phyloP scores from a whole-genome alignment of 106 monocot genomes.

The Dendrobium chrysotoxum region DNA sequence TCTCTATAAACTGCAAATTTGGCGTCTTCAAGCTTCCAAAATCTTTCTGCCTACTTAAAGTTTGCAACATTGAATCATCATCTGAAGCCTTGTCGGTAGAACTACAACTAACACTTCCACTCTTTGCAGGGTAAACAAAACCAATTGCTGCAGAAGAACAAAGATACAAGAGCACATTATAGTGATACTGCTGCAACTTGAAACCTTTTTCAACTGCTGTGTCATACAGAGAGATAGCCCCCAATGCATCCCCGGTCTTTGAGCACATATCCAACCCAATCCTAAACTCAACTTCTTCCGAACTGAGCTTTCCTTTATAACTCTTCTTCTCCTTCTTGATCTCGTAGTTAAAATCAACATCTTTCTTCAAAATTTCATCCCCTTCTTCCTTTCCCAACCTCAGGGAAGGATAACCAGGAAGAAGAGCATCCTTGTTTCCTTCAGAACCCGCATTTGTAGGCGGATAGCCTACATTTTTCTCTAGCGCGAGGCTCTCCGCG shows the following conservation, averaged over 20 bases:
- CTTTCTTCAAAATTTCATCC: background rate
- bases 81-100: too few species aligned
- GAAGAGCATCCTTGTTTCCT: background rate
- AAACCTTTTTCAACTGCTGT: constrained; percentile 25
- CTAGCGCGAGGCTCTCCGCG: constrained; percentile 2
- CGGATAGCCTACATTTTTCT: background rate
- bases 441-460: too few species aligned
- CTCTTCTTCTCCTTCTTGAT: constrained; percentile 14
- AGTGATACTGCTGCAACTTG: constrained; percentile 55
- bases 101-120: constrained; percentile 23
- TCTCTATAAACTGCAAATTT: background rate
- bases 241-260: constrained; percentile 42
- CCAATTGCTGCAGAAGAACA: constrained; percentile 68
- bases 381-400: background rate
- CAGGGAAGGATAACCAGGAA: background rate
- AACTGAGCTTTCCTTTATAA: constrained; percentile 20
- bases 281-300: constrained; percentile 23
- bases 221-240: constrained; percentile 54
- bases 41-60: background rate
- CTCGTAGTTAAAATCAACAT: background rate
- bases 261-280: constrained; percentile 64
- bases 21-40: too few species aligned
- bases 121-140: constrained; percentile 57
- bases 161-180: constrained; percentile 67
- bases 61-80: too few species aligned